phyloP scores from a whole-genome alignment of 169 alveolate species.

The Plasmodium chabaudi region DNA sequence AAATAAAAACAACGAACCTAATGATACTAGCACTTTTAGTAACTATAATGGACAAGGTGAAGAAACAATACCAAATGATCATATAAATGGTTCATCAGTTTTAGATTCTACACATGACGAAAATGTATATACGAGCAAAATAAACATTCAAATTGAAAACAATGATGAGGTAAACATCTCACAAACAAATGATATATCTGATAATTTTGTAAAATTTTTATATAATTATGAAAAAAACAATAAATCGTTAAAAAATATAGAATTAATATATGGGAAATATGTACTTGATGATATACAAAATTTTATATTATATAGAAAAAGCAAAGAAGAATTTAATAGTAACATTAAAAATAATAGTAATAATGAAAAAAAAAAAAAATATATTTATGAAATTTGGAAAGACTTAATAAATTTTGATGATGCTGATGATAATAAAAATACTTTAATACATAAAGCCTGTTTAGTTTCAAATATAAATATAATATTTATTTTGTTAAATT shows the following conservation, averaged over 20 bases:
- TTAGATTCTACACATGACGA: not conserved
- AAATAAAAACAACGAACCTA: not conserved
- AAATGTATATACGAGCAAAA: not conserved
- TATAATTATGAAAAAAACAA: slow-evolving; percentile 3
- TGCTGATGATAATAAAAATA: slow-evolving; percentile 60
- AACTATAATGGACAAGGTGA: not conserved
- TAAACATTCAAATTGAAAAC: not conserved
- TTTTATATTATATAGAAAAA: not conserved
- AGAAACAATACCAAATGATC: not conserved
- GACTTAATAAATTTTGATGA: slow-evolving; percentile 42
- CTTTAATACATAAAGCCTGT: slow-evolving; percentile 74
- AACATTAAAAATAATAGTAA: not conserved
- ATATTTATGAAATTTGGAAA: slow-evolving; percentile 30
- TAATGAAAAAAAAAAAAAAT: slow-evolving; percentile 1
- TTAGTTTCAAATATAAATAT: slow-evolving; percentile 50
- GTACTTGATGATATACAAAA: slow-evolving; percentile 26
- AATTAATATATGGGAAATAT: slow-evolving; percentile 35
- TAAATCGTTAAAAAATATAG: slow-evolving; percentile 6
- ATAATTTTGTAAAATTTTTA: slow-evolving; percentile 23
- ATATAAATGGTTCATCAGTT: not conserved
- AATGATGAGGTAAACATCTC: not conserved
- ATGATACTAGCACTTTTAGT: not conserved
- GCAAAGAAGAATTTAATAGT: not conserved
- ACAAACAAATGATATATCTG: slow-evolving; percentile 18
- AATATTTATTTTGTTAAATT: slow-evolving; percentile 49